Percentiles rank a stretch among this genome's conserved stretches.
Evolutionary conservation across 345 rosid genomes (phyloP).

Genomic region (Rhodomyrtus tomentosa): DNA sequence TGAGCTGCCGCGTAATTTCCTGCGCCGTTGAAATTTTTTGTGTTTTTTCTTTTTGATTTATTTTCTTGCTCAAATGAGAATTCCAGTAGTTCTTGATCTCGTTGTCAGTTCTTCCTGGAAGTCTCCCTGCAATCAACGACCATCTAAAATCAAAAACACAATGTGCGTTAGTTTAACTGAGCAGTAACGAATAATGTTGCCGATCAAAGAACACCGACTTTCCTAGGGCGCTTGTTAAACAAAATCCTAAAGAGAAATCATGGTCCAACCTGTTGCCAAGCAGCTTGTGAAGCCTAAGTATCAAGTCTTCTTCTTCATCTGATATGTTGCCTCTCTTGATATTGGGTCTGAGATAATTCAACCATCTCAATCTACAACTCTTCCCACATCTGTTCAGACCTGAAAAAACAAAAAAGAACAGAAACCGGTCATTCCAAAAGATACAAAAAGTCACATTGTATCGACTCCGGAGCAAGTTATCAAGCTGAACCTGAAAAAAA

Average conservation of each 20-base stretch:
- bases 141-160: slow-evolving; percentile 19
- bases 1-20: neutral
- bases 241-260: neutral
- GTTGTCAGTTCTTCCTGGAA: slow-evolving; percentile 62
- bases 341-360: slow-evolving; percentile 54
- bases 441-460: neutral
- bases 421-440: neutral
- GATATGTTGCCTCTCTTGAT: slow-evolving; percentile 64
- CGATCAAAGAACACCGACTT: no score
- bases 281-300: slow-evolving; percentile 43
- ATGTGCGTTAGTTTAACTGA: neutral
- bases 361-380: slow-evolving; percentile 61
- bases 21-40: neutral
- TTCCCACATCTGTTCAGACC: slow-evolving; percentile 48
- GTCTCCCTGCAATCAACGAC: slow-evolving; percentile 65
- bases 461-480: neutral
- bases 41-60: slow-evolving; percentile 11
- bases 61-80: slow-evolving; percentile 55
- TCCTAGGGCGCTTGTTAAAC: neutral
- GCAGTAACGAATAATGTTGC: no score
- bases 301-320: slow-evolving; percentile 45
- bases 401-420: neutral
- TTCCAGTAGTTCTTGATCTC: slow-evolving; percentile 69
- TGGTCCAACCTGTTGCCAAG: slow-evolving; percentile 39
- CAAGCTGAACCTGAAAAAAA: neutral